These are phyloP conservation scores for Calonectria hongkongensis DNA, from an alignment of 2,329 filamentous ascomycete genomes.

Conservation along the genomic window DNA sequence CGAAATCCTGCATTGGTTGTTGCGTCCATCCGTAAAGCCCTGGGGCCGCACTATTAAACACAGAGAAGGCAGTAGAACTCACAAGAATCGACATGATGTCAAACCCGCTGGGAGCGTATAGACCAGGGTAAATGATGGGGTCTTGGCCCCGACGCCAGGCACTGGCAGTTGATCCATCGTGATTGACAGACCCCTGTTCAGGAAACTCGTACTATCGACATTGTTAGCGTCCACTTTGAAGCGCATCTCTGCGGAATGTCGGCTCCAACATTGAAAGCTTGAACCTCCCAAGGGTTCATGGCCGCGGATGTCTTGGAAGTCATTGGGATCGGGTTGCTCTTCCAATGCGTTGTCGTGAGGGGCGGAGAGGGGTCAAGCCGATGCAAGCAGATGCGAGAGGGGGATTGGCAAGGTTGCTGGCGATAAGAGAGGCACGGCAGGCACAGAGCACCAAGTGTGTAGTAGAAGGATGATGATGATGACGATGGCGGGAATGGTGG, in stretches of 20 bases:
- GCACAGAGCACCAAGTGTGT: background rate
- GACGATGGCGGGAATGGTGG: background rate
- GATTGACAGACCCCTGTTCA: slow-evolving; percentile 45
- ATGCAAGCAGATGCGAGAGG: background rate
- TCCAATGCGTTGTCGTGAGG: slow-evolving; percentile 30
- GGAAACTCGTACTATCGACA: slow-evolving; percentile 53
- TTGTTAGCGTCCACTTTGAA: slow-evolving; percentile 35
- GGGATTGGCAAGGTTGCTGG: background rate
- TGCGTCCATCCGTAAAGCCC: background rate
- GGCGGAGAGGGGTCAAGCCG: background rate
- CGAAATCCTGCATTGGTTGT: background rate
- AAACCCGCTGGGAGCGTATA: slow-evolving; percentile 73
- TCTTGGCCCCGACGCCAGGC: slow-evolving; percentile 61
- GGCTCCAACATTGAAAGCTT: slow-evolving; percentile 51
- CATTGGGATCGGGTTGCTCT: slow-evolving; percentile 32
- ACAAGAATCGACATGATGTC: slow-evolving; percentile 75
- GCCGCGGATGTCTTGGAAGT: slow-evolving; percentile 41
- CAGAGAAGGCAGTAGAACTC: slow-evolving; percentile 50
- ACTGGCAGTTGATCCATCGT: slow-evolving; percentile 47
- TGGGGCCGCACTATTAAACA: background rate
- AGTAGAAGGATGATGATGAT: background rate
- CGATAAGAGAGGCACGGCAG: background rate
- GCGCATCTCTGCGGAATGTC: background rate
- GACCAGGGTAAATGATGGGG: slow-evolving; percentile 72
- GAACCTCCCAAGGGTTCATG: slow-evolving; percentile 55